Evolutionary conservation across 768 basidiomycete genomes (phyloP), one percentile per base, ranked within the genome.

Genomic region (Leccinum disarticulatum): DNA sequence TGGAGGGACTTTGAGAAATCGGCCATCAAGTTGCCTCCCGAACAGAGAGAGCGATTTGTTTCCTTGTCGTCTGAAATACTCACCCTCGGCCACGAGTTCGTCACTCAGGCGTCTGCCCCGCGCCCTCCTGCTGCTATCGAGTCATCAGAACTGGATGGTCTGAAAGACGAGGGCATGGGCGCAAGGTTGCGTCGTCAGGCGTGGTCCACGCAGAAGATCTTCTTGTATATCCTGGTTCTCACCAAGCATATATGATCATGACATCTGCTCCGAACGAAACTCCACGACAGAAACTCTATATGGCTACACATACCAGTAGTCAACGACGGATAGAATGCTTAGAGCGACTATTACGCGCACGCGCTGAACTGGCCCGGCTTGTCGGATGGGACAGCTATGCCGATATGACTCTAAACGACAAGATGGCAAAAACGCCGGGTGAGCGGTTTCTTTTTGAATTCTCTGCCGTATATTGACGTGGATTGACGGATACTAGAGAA

Each of bases 1-100:
- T 89, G 93, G 83, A 83, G 90, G 51, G 97, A 98, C 79, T 99
- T 99, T 74, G 93, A 97, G 70, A 95, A 95, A 73, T 98, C 95
- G 14, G 96, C 93, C 9, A 95, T 98, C 62, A 83, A 95, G 71
- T 81, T 99, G 13, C 88, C 93, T 10, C 83, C 88, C 0, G 80
- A 79, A 10, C 81, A 93, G 65, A 84, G 97, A 43, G 79, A 85
- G 36, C 86, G 83, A 61, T 98, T 97, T 63, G 94, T 99, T 17
- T 84, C 88, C 1, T 78, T 98, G 11, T 97, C 95, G 3, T 92
- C 95, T 14, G 88, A 93, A 57, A 91, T 98, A 58, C 80, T 96
- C 22, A 79, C 87, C 1, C 88, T 98, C 13, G 95, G 95, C 13
- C 85, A 96, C 17, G 81, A 87, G 57, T 98, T 99, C 68, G 79